Conservation (phyloP, 2,329 filamentous ascomycete genomes). For the Alternaria hordeiaustralica region DNA sequence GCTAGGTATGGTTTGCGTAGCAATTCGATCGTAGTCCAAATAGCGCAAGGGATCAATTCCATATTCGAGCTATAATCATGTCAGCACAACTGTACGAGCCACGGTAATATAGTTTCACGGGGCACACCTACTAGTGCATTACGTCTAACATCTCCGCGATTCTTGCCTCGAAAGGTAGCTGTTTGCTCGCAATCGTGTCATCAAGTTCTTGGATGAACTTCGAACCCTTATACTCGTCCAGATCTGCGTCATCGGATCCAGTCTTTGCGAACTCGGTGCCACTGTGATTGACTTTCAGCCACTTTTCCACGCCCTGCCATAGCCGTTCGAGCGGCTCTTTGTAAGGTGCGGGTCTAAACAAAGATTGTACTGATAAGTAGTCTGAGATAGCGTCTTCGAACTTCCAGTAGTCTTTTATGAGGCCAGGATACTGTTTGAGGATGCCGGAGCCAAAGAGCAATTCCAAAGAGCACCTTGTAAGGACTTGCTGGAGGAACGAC, state of each 20-base stretch:
- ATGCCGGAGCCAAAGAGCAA: conserved; percentile 34
- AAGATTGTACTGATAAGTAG: not conserved
- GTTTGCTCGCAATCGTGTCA: conserved; percentile 11
- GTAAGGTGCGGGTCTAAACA: not conserved
- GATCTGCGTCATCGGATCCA: conserved; percentile 16
- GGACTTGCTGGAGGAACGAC: conserved; percentile 38
- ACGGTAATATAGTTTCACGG: not conserved
- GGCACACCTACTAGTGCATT: conserved; percentile 29
- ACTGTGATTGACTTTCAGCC: conserved; percentile 24
- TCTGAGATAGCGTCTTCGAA: conserved; percentile 30
- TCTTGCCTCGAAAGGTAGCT: conserved; percentile 1
- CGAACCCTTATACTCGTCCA: conserved; percentile 29
- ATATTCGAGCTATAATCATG: conserved; percentile 20
- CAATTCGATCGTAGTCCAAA: conserved; percentile 37
- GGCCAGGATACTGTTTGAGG: conserved; percentile 31
- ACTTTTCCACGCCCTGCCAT: conserved; percentile 28
- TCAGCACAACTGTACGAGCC: conserved; percentile 7
- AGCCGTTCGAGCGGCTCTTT: conserved; percentile 26
- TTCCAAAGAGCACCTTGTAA: conserved; percentile 32
- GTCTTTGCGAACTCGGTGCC: conserved; percentile 24
- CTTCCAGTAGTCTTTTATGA: conserved; percentile 36
- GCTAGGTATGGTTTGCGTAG: conserved; percentile 26
- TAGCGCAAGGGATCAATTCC: conserved; percentile 21
- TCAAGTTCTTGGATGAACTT: conserved; percentile 31
- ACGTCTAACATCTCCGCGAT: conserved; percentile 32